Evolutionary conservation across 2,329 filamentous ascomycete species (phyloP), one percentile per base, ranked within the genome.

Genomic region (Fusarium xylarioides): DNA sequence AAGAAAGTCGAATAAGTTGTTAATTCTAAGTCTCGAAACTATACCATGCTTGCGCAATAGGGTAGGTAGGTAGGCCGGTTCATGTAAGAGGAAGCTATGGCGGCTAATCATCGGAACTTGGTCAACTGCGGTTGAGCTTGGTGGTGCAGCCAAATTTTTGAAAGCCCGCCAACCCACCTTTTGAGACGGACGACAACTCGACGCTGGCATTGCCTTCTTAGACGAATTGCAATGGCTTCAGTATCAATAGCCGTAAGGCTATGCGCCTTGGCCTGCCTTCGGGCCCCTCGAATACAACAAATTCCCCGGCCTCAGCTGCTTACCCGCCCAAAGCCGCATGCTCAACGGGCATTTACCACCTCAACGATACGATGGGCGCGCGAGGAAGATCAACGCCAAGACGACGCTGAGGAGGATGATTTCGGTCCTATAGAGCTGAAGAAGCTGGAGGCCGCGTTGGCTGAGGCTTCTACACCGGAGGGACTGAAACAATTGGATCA

Each of bases 181-280:
- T 55, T 60, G 46, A 57, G 63, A 56, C 53, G 67, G 72, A 37
- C 71, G 76, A 76, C 57, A 68, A 68, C 63, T 53, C 65, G 68
- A 68, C 73, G 67, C 66, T 49, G 76, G 72, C 68, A 77, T 76
- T 75, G 75, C 63, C 55, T 59, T 34, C 62, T 68, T 54, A 62
- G 69, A 67, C 57, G 70, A 77, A 64, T 78, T 72, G 73, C 73
- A 74, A 84, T 84, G 82, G 81, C 82, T 68, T 81, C 83, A 76
- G 79, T 82, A 73, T 81, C 81, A 63, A 78, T 76, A 73, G 81
- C 81, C 74, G 77, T 79, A 61, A 80, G 82, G 77, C 77, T 84
- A 65, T 83, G 82, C 73, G 66, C 76, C 42, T 60, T 80, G 66
- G 76, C 78, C 46, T 83, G 81, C 72, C 81, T 80, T 42, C 78